These are phyloP conservation scores for Zygoascus flipseniorum DNA, from an alignment of 805 yeast species.

Conservation along the genomic window DNA sequence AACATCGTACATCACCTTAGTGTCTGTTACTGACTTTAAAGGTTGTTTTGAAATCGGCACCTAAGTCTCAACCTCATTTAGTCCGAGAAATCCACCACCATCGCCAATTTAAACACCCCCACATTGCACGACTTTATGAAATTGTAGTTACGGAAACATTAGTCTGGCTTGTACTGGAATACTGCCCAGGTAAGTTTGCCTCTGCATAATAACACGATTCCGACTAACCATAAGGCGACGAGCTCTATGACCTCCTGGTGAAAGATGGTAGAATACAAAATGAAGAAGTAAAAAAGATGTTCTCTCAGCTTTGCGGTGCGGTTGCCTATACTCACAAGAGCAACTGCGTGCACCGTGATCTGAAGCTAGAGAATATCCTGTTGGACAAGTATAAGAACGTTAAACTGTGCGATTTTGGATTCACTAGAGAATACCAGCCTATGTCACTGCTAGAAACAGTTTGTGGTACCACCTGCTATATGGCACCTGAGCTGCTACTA, in stretches of 20 bases:
- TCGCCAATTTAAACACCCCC: constrained; percentile 71
- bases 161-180: constrained; percentile 85
- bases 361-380: constrained; percentile 64
- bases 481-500: constrained; percentile 87
- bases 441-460: constrained; percentile 62
- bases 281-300: constrained; percentile 15
- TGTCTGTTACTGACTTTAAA: neutral
- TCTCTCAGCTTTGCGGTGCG: constrained; percentile 43
- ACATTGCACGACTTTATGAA: constrained; percentile 79
- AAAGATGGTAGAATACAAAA: constrained; percentile 23
- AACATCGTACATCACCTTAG: neutral
- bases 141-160: constrained; percentile 69
- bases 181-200: constrained; percentile 46
- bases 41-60: constrained; percentile 73
- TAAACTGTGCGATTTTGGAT: constrained; percentile 89
- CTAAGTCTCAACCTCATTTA: constrained; percentile 73
- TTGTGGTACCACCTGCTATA: constrained; percentile 91
- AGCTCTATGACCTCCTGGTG: constrained; percentile 28
- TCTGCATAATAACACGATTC: constrained; percentile 6
- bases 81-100: constrained; percentile 88
- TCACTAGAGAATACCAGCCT: constrained; percentile 66
- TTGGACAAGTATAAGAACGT: constrained; percentile 74
- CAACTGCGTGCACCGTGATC: constrained; percentile 76
- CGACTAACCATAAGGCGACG: constrained; percentile 26
- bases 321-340: constrained; percentile 67